Percentiles rank a stretch among this genome's conserved stretches.
Evolutionary conservation across 345 rosid species (phyloP).

Genomic region (Boechera stricta): DNA sequence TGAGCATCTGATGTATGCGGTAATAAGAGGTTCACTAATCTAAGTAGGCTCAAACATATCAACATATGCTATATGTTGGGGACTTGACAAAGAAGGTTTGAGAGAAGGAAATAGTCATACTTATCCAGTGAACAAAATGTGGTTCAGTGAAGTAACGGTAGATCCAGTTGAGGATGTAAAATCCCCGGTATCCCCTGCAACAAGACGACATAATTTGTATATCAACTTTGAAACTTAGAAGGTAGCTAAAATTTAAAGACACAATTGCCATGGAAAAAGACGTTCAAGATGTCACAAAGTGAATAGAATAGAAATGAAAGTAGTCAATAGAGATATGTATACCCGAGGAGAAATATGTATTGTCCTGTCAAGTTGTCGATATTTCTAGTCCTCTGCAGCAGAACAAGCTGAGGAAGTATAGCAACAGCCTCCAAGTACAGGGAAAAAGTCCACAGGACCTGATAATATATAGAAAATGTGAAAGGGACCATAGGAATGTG

Average conservation of each 20-base stretch:
- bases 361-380: constrained; percentile 87
- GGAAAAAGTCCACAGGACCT: constrained; percentile 83
- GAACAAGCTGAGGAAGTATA: constrained; percentile 78
- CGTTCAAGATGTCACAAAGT: too few species aligned
- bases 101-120: constrained; percentile 47
- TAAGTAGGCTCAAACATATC: not conserved
- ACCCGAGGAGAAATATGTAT: constrained; percentile 90
- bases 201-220: not conserved
- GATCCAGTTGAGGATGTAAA: constrained; percentile 73
- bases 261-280: too few species aligned
- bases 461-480: not conserved
- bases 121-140: constrained; percentile 68
- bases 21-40: constrained; percentile 3
- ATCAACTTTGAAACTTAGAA: not conserved
- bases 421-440: constrained; percentile 79
- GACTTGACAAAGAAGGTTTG: constrained; percentile 3
- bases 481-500: not conserved
- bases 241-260: not conserved
- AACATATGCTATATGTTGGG: not conserved
- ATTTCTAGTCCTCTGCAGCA: constrained; percentile 77
- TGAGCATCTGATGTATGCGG: constrained; percentile 1
- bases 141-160: constrained; percentile 68
- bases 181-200: constrained; percentile 64
- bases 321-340: constrained; percentile 10
- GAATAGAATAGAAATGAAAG: not conserved